Conservation (phyloP, 1,284 basidiomycete genomes). For the Rhodotorula sp. region DNA sequence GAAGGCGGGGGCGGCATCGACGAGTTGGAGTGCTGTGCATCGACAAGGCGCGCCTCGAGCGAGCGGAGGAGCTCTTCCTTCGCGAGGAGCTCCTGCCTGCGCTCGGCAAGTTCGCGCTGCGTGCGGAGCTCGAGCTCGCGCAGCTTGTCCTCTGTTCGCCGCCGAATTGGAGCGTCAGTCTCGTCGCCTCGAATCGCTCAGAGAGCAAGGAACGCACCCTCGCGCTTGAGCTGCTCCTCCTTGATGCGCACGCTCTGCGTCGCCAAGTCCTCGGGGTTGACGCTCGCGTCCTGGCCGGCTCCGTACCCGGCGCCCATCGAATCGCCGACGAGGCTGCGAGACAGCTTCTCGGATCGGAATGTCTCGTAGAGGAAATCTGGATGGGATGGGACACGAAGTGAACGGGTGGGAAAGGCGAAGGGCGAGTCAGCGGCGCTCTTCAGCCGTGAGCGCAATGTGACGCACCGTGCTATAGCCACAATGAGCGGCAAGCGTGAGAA, state of each 20-base stretch:
- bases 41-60: conserved; percentile 82
- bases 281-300: conserved; percentile 46
- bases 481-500: neutral
- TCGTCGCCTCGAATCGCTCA: too few species aligned
- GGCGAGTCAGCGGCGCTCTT: neutral
- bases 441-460: too few species aligned
- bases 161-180: rapidly evolving
- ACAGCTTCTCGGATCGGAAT: conserved; percentile 95
- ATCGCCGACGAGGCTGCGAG: conserved; percentile 83
- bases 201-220: conserved; percentile 52
- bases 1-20: conserved; percentile 4
- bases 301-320: conserved; percentile 40
- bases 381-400: too few species aligned
- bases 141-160: conserved; percentile 76
- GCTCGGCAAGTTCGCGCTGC: conserved; percentile 97
- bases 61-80: conserved; percentile 61
- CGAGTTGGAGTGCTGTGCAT: conserved; percentile 53
- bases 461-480: neutral
- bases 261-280: conserved; percentile 91
- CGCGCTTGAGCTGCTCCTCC: conserved; percentile 95
- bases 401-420: neutral
- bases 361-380: conserved; percentile 63
- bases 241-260: conserved; percentile 95
- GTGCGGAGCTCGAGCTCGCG: conserved; percentile 98
- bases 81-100: conserved; percentile 81